phyloP scores from a whole-genome alignment of 306 rosid genomes.

The Gleditsia sinensis region DNA sequence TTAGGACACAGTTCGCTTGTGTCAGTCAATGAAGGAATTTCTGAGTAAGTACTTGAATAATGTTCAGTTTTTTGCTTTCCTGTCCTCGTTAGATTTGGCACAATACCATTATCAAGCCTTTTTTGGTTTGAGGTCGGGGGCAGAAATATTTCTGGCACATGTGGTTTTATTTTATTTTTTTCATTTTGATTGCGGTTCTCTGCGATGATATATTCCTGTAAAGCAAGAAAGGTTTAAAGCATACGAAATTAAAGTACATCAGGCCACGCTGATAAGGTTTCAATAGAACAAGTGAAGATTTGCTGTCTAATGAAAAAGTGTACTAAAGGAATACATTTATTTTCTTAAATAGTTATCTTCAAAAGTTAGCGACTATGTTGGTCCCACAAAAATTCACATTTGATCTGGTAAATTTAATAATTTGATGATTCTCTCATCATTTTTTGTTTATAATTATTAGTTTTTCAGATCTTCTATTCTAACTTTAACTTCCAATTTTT shows the following conservation, averaged over 20 bases:
- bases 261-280: background rate
- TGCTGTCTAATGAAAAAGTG: constrained; percentile 1
- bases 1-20: constrained; percentile 97
- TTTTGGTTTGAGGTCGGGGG: too few species aligned
- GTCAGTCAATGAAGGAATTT: constrained; percentile 82
- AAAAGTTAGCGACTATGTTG: too few species aligned
- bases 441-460: too few species aligned
- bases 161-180: too few species aligned
- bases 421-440: too few species aligned
- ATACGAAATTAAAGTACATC: background rate
- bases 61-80: background rate
- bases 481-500: too few species aligned
- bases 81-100: constrained; percentile 3
- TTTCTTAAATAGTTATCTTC: background rate
- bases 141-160: too few species aligned
- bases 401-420: too few species aligned
- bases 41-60: constrained; percentile 58
- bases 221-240: background rate
- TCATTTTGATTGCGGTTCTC: too few species aligned
- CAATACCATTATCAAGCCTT: too few species aligned
- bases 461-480: too few species aligned
- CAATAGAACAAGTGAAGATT: background rate
- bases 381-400: too few species aligned
- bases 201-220: background rate
- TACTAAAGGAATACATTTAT: background rate